These are phyloP conservation scores for Murraya koenigii DNA, from an alignment of 345 rosid species.

Conservation along the genomic window DNA sequence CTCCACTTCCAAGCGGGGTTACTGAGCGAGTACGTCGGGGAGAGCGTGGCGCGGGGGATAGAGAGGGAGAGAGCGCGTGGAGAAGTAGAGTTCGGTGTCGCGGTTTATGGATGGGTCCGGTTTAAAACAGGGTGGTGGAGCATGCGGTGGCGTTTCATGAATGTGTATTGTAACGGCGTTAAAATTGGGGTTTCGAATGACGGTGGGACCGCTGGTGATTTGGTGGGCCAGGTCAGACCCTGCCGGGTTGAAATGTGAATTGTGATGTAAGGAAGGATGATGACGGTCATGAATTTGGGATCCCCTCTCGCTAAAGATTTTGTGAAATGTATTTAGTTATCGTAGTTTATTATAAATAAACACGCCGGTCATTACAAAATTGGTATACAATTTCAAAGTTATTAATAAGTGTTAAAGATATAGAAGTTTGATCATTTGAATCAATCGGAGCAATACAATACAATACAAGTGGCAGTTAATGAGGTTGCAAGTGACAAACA, in stretches of 20 bases:
- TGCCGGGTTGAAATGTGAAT: slow-evolving; percentile 15
- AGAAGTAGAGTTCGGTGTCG: slow-evolving; percentile 12
- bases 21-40: slow-evolving; percentile 15
- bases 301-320: background rate
- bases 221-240: background rate
- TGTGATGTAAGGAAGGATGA: background rate
- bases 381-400: background rate
- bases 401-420: no score
- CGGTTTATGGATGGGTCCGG: background rate
- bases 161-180: slow-evolving; percentile 10
- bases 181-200: slow-evolving; percentile 1
- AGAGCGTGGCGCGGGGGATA: slow-evolving; percentile 5
- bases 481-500: no score
- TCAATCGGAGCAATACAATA: no score
- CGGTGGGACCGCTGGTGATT: slow-evolving; percentile 9
- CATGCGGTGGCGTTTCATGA: slow-evolving; percentile 11
- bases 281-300: background rate
- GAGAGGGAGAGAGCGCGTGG: slow-evolving; percentile 5
- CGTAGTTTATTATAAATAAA: background rate
- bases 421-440: no score
- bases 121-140: slow-evolving; percentile 14
- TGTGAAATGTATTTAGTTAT: background rate
- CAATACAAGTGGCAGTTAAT: no score
- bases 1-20: background rate
- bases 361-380: no score